Evolutionary conservation across 768 basidiomycete species (phyloP), one percentile per base, ranked within the genome.

Genomic region (Boletus vermiculosoides): DNA sequence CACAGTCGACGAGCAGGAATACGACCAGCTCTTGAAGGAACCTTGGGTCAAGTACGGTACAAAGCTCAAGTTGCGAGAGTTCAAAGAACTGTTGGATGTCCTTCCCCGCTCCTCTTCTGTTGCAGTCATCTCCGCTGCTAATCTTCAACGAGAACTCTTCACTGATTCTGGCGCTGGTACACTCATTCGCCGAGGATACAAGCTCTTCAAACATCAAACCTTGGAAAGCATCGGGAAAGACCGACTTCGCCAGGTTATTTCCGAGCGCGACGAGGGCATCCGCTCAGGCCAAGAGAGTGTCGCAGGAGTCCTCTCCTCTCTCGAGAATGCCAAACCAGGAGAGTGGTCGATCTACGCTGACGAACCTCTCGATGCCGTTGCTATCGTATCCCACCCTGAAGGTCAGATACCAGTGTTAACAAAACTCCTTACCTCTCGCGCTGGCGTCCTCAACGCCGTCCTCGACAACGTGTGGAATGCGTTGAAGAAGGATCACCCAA

Each of bases 11-110:
- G 52, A 20, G 28, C 66, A 94, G 90, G 97, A 99, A 77, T 98
- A 96, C 74, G 92, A 96, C 63, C 83, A 83, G 23, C 86, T 99
- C 56, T 92, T 98, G 94, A 95, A 94, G 68, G 90, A 98, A 75
- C 83, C 94, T 7, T 99, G 97, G 97, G 96, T 99, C 73, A 97
- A 97, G 72, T 98, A 86, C 71, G 97, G 96, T 58, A 98, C 96
- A 61, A 99, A 99, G 75, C 90, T 99, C 73, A 98, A 98, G 77
- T 83, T 99, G 55, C 89, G 97, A 61, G 96, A 98, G 73, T 98
- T 99, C 82, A 99, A 99, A 77, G 97, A 98, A 68, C 87, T 99
- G 52, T 84, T 99, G 44, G 97, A 98, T 70, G 89, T 95, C 76
- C 92, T 98, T 60, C 97, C 97, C 16, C 94, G 97, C 56, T 90